Evolutionary conservation across 441 rosid genomes (phyloP).

Genomic region (Aquilaria agallochum): DNA sequence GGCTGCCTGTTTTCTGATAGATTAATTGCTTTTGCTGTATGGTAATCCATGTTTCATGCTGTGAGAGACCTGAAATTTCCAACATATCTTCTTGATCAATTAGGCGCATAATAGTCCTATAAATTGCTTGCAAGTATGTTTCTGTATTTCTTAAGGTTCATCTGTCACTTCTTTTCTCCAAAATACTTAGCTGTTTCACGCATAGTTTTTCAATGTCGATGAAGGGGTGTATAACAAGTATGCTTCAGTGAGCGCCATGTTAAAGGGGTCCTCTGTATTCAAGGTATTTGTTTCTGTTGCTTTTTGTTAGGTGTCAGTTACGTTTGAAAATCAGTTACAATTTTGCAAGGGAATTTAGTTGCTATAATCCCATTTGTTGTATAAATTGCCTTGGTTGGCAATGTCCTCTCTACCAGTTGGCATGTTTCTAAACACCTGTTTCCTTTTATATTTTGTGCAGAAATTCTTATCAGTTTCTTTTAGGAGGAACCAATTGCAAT

Average conservation of each 20-base stretch:
- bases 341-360: no score
- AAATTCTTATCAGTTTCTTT: constrained; percentile 8
- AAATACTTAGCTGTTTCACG: constrained; percentile 7
- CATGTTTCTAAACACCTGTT: no score
- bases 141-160: neutral
- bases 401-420: no score
- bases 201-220: constrained; percentile 16
- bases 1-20: no score
- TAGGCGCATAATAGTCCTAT: no score
- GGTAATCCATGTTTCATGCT: no score
- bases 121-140: neutral
- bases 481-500: constrained; percentile 1
- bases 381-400: no score
- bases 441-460: constrained; percentile 4
- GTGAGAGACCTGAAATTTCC: no score
- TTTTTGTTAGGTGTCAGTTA: neutral
- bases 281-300: constrained; percentile 13
- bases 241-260: constrained; percentile 2
- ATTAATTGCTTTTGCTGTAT: no score
- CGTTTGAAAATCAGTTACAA: neutral
- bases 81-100: no score
- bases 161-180: neutral
- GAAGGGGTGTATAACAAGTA: constrained; percentile 8
- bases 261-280: constrained; percentile 3
- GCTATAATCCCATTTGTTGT: no score